These are phyloP conservation scores for Chaetothyriales sp. DNA, from an alignment of 2,329 filamentous ascomycete genomes.

Conservation along the genomic window DNA sequence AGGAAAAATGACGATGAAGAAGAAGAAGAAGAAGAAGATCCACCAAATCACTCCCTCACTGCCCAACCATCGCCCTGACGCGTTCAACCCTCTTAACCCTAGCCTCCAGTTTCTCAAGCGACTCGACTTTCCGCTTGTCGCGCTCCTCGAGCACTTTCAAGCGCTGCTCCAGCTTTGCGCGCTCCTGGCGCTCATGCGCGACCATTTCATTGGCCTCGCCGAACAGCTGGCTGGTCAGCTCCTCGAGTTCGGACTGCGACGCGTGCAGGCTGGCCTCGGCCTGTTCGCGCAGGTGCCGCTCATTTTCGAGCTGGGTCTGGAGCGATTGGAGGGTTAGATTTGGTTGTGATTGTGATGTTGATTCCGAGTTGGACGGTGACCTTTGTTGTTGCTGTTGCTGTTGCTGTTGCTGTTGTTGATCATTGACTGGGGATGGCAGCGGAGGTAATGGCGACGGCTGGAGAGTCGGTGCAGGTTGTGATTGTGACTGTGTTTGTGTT, in stretches of 20 bases:
- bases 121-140: conserved; percentile 36
- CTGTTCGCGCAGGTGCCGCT: conserved; percentile 40
- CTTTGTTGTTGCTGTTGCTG: no score
- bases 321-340: conserved; percentile 28
- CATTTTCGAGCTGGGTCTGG: conserved; percentile 38
- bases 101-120: conserved; percentile 40
- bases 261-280: conserved; percentile 41
- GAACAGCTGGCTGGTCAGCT: conserved; percentile 45
- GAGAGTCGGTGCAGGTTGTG: not conserved
- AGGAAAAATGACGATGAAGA: no score
- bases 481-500: not conserved
- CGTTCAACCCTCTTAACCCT: conserved; percentile 41
- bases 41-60: no score
- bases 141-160: conserved; percentile 32
- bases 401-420: no score
- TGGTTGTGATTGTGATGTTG: no score
- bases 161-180: conserved; percentile 36
- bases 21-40: no score
- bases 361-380: no score
- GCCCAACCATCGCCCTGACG: conserved; percentile 38
- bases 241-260: conserved; percentile 44
- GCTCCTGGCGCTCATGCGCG: conserved; percentile 43
- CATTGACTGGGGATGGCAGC: not conserved
- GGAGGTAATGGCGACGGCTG: not conserved
- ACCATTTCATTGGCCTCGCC: conserved; percentile 54